Conservation (phyloP, 2,329 filamentous ascomycete species). For the Calonectria pseudoreteaudii region DNA sequence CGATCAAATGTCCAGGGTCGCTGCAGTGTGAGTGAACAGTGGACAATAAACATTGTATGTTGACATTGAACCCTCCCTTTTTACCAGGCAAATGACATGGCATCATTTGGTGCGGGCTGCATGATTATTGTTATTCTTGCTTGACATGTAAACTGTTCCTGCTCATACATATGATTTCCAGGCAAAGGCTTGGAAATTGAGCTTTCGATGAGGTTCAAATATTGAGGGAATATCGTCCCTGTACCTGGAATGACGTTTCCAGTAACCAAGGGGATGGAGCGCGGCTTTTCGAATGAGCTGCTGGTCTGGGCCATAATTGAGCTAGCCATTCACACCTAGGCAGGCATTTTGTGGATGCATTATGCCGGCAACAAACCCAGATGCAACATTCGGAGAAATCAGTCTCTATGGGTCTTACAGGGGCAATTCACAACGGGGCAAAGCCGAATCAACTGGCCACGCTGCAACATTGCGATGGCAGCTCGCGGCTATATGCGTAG, state of each 20-base stretch:
- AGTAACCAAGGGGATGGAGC: neutral
- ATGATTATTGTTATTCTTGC: neutral
- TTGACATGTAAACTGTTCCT: too few relatives aligned
- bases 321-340: conserved; percentile 6
- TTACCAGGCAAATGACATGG: neutral
- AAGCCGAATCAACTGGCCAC: neutral
- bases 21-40: conserved; percentile 1
- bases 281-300: neutral
- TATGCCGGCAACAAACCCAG: conserved; percentile 3
- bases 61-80: neutral
- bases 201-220: neutral
- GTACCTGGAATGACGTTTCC: neutral
- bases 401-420: neutral
- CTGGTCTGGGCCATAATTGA: conserved; percentile 7
- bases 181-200: neutral
- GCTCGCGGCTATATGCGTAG: neutral
- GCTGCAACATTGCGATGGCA: neutral
- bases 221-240: neutral
- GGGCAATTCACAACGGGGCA: neutral
- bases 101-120: neutral
- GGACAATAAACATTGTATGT: neutral
- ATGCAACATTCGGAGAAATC: conserved; percentile 3
- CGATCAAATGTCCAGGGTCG: conserved; percentile 23
- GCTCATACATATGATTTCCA: neutral
- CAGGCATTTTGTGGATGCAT: conserved; percentile 8